Percentiles rank a stretch among this genome's conserved stretches.
phyloP scores from a whole-genome alignment of 345 rosid genomes.

The Dovyalis caffra region DNA sequence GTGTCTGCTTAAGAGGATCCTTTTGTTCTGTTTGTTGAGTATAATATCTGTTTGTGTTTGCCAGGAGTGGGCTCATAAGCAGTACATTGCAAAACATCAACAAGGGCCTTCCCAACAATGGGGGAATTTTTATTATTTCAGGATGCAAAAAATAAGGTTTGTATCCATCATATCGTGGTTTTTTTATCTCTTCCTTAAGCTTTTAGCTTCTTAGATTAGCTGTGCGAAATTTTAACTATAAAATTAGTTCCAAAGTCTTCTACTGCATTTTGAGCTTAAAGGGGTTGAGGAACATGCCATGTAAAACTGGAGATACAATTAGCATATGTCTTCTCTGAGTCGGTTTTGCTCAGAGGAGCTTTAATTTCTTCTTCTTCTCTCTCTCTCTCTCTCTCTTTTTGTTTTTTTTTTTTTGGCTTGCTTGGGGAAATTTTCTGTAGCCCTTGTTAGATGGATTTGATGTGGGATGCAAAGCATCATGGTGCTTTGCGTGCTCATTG shows the following conservation, averaged over 20 bases:
- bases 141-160: conserved; percentile 95
- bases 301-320: not conserved
- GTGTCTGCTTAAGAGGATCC: not conserved
- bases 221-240: not conserved
- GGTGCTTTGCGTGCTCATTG: not conserved
- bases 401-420: not conserved
- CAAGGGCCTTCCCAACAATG: conserved; percentile 90
- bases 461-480: not conserved
- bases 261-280: not conserved
- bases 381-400: no score
- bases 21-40: not conserved
- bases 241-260: not conserved
- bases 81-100: conserved; percentile 81
- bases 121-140: conserved; percentile 95
- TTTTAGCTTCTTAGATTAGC: not conserved
- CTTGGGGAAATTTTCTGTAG: not conserved
- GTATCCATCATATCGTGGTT: conserved; percentile 4
- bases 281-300: not conserved
- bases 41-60: conserved; percentile 21
- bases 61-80: conserved; percentile 98
- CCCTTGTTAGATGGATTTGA: not conserved
- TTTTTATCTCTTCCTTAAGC: not conserved
- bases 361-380: no score
- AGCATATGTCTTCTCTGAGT: not conserved
- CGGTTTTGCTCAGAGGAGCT: not conserved